Base-by-base conservation (phyloP, 257 asterid genomes). In the Cruciata laevipes region DNA sequence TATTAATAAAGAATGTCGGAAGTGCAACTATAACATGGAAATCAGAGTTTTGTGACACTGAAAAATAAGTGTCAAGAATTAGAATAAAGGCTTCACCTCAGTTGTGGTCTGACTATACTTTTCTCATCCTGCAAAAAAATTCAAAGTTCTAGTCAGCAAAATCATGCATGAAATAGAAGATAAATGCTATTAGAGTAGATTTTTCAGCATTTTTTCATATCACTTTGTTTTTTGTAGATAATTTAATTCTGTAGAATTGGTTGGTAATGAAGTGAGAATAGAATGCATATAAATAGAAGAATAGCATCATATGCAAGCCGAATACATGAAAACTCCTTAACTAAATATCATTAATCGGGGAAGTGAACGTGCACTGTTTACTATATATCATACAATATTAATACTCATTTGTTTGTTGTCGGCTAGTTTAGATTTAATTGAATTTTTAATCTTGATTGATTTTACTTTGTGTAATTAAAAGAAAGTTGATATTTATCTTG, bases 141-240 rank as follows among this genome's bases (percentile, higher is more conserved):
- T n/a, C n/a, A 63, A 64, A 24, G 32, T n/a, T n/a, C n/a, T n/a
- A n/a, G n/a, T n/a, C n/a, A n/a, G n/a, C n/a, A n/a, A 38, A 35
- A 32, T 2, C 0, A 7, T n/a, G 3, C 0, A 47, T 47, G 27
- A 65, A n/a, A 55, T 53, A 53, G 24, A 51, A 24, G 18, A 40
- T 59, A 21, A n/a, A 21, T 57, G 71, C 66, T 35, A 9, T 70
- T n/a, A n/a, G n/a, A 13, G 4, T 23, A 86, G 77, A 76, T 70
- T 62, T 69, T 80, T 85, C 80, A 91, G 84, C 73, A 84, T n/a
- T n/a, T n/a, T n/a, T 89, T 33, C 3, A 87, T 60, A 78, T 79
- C n/a, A n/a, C n/a, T n/a, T n/a, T 78, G 66, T 90, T 85, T 80
- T 85, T 53, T n/a, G 60, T 74, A 73, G 70, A 84, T 70, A 85